These are phyloP conservation scores for Cladophialophora chaetospira DNA, from an alignment of 2,329 filamentous ascomycete species.

Conservation along the genomic window DNA sequence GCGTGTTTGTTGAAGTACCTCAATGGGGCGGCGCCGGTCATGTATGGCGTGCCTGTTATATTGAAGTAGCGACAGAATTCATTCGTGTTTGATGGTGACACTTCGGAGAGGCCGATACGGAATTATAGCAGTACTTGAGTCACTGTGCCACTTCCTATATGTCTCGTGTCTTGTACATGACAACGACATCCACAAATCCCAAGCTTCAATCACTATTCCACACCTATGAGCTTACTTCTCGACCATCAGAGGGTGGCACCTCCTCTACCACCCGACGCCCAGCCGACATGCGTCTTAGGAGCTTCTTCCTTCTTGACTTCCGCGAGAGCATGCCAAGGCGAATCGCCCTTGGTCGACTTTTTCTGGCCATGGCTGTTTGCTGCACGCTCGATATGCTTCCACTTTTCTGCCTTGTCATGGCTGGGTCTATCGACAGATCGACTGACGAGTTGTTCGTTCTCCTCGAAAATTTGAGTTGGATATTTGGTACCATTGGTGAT, in stretches of 20 bases:
- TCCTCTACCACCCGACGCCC: background rate
- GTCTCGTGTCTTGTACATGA: too few species aligned
- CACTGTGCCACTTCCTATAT: too few species aligned
- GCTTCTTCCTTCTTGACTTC: background rate
- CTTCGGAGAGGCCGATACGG: too few species aligned
- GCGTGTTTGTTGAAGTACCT: constrained; percentile 88
- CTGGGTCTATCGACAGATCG: background rate
- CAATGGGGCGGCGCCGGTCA: constrained; percentile 88
- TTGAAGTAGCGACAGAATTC: constrained; percentile 44
- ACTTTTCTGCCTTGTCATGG: background rate
- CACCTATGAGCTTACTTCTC: background rate
- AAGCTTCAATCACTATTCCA: background rate
- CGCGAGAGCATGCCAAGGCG: constrained; percentile 1
- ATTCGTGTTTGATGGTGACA: too few species aligned
- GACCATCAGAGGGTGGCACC: background rate
- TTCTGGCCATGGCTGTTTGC: background rate
- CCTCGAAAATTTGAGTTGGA: background rate
- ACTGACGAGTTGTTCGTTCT: background rate
- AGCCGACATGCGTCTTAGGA: background rate
- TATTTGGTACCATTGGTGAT: background rate
- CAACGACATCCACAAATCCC: background rate
- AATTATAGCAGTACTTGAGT: too few species aligned
- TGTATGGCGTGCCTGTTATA: constrained; percentile 94
- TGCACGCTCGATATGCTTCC: background rate
- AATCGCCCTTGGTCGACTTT: background rate